Evolutionary conservation across 768 basidiomycete genomes (phyloP).

Genomic region (button mushroom (Agaricus bisporus)): DNA sequence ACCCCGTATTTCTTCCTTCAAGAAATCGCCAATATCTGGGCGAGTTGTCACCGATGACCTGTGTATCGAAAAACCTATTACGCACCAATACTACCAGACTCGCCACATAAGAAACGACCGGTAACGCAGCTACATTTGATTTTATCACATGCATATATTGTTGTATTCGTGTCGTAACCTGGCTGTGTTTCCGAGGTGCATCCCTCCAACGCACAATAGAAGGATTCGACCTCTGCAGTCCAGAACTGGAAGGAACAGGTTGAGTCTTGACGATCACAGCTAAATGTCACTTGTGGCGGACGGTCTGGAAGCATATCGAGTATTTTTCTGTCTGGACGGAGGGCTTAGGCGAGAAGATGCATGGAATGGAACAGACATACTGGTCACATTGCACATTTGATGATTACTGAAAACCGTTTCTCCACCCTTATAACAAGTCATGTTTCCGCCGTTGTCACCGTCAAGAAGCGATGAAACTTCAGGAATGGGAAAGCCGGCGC

Average conservation of each 20-base stretch:
- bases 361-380: constrained; percentile 40
- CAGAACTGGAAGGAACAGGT: constrained; percentile 97
- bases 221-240: constrained; percentile 91
- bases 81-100: constrained; percentile 88
- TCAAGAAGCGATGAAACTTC: constrained; percentile 17
- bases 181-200: constrained; percentile 47
- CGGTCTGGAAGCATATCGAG: constrained; percentile 85
- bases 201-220: constrained; percentile 82
- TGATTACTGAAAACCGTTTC: constrained; percentile 92
- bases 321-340: constrained; percentile 80
- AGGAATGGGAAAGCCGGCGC: constrained; percentile 67
- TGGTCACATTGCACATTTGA: constrained; percentile 98
- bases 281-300: constrained; percentile 95
- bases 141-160: constrained; percentile 73
- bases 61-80: constrained; percentile 11
- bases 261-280: constrained; percentile 59
- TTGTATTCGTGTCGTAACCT: constrained; percentile 64
- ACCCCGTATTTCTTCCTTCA: constrained; percentile 83
- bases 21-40: constrained; percentile 89
- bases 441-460: constrained; percentile 25
- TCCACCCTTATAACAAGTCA: constrained; percentile 94
- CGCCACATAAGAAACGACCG: constrained; percentile 90
- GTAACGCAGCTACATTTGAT: constrained; percentile 94
- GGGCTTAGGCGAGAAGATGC: neutral
- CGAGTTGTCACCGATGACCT: neutral